Base-by-base conservation (phyloP, 257 asterid genomes). In the Jasminum sambac region DNA sequence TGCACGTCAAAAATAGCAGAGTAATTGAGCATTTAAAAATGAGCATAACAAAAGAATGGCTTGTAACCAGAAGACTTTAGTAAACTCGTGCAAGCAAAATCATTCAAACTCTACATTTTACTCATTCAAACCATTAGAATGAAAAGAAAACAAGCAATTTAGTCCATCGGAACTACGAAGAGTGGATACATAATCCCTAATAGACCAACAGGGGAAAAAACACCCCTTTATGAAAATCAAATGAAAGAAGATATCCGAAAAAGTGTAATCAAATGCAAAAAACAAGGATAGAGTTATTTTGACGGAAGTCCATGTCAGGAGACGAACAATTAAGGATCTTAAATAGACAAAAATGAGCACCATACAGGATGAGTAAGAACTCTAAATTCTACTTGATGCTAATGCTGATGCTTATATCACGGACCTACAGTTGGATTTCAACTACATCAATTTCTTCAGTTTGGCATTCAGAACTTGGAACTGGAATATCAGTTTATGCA, bases 1-100 rank as follows among this genome's bases (percentile, higher is more conserved):
- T 92, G 95, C 78, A 80, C 6, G 34, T 36, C 42, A 43, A 74
- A 44, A 23, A 73, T 70, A 80, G 74, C 17, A 39, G 76, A 73
- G 48, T 60, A 64, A 61, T 58, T 65, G 62, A 60, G 78, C 63
- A 40, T 34, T 66, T 43, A 63, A 62, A 36, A 9, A 61, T 39
- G 63, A 44, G 17, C 46, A 57, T 34, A 68, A 58, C 50, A 69
- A 65, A 50, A 65, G 37, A 66, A 21, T 3, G 17, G 44, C 64
- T 52, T 11, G 57, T 65, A 61, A 72, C 75, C 57, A 67, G 19
- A 66, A 72, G 60, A 63, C 36, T 19, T 72, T 39, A 68, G 60
- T 64, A 48, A 55, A 67, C 57, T 65, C 42, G 39, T 38, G 43
- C 64, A 68, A 76, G 75, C 73, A 70, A 21, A 55, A 64, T 50